Conservation (phyloP, 192 early-diverging fungal genomes). For the Podila clonocystis region DNA sequence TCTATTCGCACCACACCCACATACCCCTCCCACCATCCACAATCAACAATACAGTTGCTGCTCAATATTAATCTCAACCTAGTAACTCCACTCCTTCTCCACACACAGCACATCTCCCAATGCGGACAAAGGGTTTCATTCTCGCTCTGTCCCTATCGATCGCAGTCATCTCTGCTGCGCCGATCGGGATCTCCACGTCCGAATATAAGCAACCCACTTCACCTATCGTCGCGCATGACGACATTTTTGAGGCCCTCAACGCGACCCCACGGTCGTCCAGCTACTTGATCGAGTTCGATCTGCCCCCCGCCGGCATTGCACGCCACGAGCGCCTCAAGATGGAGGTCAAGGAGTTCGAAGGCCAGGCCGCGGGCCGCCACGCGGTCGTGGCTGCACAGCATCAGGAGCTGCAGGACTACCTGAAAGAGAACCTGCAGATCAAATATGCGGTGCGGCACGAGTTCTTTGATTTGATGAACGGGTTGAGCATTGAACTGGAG, state of each 20-base stretch:
- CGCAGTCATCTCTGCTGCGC: constrained; percentile 1
- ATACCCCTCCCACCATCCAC: no score
- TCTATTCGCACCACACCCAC: not conserved
- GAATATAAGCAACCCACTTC: not conserved
- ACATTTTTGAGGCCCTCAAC: constrained; percentile 14
- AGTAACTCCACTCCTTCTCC: not conserved
- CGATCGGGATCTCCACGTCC: not conserved
- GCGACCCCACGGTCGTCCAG: constrained; percentile 10
- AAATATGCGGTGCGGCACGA: constrained; percentile 27
- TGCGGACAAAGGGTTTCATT: constrained; percentile 2
- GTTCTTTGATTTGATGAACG: constrained; percentile 37
- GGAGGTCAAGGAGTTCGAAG: constrained; percentile 8
- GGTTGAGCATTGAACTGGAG: constrained; percentile 30
- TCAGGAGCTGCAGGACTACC: not conserved
- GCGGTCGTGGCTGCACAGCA: constrained; percentile 16
- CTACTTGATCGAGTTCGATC: constrained; percentile 31
- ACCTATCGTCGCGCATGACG: not conserved
- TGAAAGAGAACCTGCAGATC: constrained; percentile 13
- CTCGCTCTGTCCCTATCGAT: constrained; percentile 19
- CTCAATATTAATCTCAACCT: not conserved
- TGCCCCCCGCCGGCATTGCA: constrained; percentile 17
- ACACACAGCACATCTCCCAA: not conserved
- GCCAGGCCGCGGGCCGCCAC: not conserved
- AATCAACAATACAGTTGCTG: no score
- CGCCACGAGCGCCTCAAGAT: constrained; percentile 16